phyloP scores from a whole-genome alignment of 129 eudicot species.

The Centrapalus pauciflorus region DNA sequence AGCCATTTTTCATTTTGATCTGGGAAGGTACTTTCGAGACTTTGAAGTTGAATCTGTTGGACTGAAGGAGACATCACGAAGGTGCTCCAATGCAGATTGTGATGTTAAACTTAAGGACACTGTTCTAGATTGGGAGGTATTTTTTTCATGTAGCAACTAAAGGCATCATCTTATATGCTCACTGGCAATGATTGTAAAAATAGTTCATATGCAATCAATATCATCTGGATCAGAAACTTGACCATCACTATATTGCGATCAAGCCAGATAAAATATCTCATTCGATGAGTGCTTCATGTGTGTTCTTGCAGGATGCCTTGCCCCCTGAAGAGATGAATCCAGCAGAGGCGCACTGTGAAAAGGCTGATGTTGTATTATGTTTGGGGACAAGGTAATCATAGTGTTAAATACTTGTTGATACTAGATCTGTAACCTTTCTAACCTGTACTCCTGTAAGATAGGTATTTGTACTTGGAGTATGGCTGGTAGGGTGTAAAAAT shows the following conservation, averaged over 20 bases:
- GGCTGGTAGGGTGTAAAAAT: background rate
- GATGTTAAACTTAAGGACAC: constrained; percentile 71
- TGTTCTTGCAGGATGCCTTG: constrained; percentile 57
- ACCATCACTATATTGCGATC: background rate
- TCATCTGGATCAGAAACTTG: too few species aligned
- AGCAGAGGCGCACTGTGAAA: constrained; percentile 76
- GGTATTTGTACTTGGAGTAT: constrained; percentile 12
- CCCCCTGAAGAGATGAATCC: constrained; percentile 76
- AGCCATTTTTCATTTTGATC: constrained; percentile 15
- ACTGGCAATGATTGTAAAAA: too few species aligned
- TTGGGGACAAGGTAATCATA: constrained; percentile 67
- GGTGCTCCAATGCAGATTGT: constrained; percentile 64
- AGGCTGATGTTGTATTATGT: constrained; percentile 82
- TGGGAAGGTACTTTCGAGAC: constrained; percentile 75
- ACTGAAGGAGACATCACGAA: constrained; percentile 72
- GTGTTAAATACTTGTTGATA: background rate
- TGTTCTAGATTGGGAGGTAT: constrained; percentile 97
- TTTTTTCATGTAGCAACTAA: background rate
- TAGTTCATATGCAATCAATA: too few species aligned
- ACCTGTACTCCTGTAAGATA: background rate
- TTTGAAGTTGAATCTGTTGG: constrained; percentile 92
- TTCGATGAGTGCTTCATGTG: constrained; percentile 5
- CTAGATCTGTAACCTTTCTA: background rate
- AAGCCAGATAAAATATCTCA: background rate
- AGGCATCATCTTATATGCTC: background rate